These are phyloP conservation scores for Murraya koenigii DNA, from an alignment of 345 rosid species.

Conservation along the genomic window DNA sequence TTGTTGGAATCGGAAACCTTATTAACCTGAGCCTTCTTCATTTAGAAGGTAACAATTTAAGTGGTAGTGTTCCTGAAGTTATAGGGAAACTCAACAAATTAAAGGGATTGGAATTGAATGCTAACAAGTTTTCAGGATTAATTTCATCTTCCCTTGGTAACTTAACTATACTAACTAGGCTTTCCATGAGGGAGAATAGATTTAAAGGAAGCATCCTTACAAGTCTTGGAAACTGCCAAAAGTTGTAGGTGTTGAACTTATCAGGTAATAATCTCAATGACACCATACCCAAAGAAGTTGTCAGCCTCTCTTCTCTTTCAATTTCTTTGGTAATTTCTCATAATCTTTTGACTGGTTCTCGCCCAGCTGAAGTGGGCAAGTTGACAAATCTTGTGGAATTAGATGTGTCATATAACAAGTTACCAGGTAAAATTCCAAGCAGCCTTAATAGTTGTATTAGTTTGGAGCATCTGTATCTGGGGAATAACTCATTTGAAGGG, in stretches of 20 bases:
- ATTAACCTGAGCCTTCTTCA: neutral
- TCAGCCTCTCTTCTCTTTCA: constrained; percentile 29
- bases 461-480: neutral
- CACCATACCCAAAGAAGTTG: constrained; percentile 26
- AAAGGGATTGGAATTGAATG: neutral
- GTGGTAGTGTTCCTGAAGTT: constrained; percentile 10
- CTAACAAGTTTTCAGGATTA: constrained; percentile 10
- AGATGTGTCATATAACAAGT: constrained; percentile 21
- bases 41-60: constrained; percentile 4
- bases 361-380: constrained; percentile 26
- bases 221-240: constrained; percentile 23
- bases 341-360: constrained; percentile 28
- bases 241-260: constrained; percentile 18
- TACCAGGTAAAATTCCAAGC: constrained; percentile 29
- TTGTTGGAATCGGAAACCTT: constrained; percentile 19
- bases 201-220: constrained; percentile 32
- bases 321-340: constrained; percentile 25
- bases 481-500: neutral
- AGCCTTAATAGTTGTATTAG: constrained; percentile 17
- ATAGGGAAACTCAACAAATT: constrained; percentile 17
- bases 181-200: constrained; percentile 16
- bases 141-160: too few relatives aligned
- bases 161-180: constrained; percentile 4
- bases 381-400: constrained; percentile 16
- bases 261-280: constrained; percentile 35